phyloP scores from a whole-genome alignment of 2,329 filamentous ascomycete species.

The Aureobasidium sp. region DNA sequence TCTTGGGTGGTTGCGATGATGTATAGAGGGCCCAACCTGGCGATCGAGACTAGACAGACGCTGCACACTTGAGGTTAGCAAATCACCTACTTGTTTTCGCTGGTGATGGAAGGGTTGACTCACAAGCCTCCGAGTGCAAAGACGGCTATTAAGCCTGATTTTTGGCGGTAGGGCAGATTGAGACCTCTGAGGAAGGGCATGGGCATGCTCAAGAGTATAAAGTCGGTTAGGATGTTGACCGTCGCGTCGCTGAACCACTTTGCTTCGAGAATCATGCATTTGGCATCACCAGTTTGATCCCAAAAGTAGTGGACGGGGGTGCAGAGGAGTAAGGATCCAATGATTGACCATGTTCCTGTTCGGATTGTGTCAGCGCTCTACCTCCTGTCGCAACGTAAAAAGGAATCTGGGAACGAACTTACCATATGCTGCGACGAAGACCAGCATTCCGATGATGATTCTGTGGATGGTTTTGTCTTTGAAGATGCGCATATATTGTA shows the following conservation, averaged over 20 bases:
- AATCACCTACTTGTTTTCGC: background rate
- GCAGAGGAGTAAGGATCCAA: conserved; percentile 26
- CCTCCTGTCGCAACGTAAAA: too few species aligned
- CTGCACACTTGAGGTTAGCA: too few species aligned
- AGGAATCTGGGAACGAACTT: background rate
- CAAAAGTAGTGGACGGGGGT: conserved; percentile 25
- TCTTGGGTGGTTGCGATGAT: conserved; percentile 19
- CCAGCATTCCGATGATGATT: conserved; percentile 22
- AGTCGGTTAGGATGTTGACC: conserved; percentile 27
- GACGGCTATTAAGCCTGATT: conserved; percentile 24
- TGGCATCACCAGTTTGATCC: conserved; percentile 14
- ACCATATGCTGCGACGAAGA: conserved; percentile 24
- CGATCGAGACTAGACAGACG: conserved; percentile 20
- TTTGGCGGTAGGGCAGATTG: conserved; percentile 24
- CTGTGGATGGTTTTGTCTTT: conserved; percentile 30
- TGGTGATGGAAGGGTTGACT: conserved; percentile 3
- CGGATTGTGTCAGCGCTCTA: background rate
- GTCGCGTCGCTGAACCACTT: conserved; percentile 25
- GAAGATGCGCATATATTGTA: conserved; percentile 42
- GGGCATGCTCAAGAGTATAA: conserved; percentile 24
- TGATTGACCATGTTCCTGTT: conserved; percentile 21
- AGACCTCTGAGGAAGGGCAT: conserved; percentile 25
- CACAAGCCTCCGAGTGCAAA: conserved; percentile 28
- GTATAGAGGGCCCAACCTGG: conserved; percentile 21
- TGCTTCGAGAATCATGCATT: conserved; percentile 21